Percentiles rank a stretch among this genome's conserved stretches.
phyloP scores from a whole-genome alignment of 495 filamentous ascomycete genomes.

The Aspergillus baeticus region DNA sequence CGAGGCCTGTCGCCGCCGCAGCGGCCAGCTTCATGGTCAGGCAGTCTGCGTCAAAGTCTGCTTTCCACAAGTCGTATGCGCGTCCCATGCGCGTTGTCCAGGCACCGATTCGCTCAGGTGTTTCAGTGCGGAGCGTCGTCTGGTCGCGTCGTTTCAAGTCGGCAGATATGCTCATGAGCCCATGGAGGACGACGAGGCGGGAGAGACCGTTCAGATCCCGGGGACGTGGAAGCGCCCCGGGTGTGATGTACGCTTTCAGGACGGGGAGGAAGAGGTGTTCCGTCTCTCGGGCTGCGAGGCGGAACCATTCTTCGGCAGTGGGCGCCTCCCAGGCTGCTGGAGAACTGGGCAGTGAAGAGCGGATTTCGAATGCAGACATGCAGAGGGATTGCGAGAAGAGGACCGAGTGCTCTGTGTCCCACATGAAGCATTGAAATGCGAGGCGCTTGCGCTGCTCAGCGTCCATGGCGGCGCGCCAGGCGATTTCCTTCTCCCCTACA shows the following conservation, averaged over 20 bases:
- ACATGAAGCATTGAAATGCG: constrained; percentile 57
- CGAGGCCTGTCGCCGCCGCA: constrained; percentile 2
- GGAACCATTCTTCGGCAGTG: constrained; percentile 45
- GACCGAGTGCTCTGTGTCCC: constrained; percentile 57
- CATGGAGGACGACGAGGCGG: constrained; percentile 48
- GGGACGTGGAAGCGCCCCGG: constrained; percentile 26
- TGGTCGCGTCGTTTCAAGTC: constrained; percentile 57
- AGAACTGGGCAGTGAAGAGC: constrained; percentile 46
- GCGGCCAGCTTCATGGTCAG: constrained; percentile 32
- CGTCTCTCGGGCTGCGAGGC: constrained; percentile 26
- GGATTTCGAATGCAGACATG: constrained; percentile 58
- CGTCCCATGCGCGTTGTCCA: constrained; percentile 49
- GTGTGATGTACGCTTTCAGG: constrained; percentile 52
- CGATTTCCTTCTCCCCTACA: not conserved
- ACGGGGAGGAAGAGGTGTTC: constrained; percentile 41
- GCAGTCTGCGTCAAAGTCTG: constrained; percentile 50
- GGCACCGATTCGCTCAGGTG: constrained; percentile 37
- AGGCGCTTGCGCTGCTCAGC: constrained; percentile 55
- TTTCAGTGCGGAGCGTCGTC: constrained; percentile 42
- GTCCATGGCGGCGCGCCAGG: constrained; percentile 50
- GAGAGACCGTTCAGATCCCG: constrained; percentile 48
- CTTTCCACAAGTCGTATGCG: constrained; percentile 54
- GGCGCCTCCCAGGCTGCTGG: constrained; percentile 50
- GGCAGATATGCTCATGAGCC: constrained; percentile 55
- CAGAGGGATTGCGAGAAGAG: constrained; percentile 57